These are phyloP conservation scores for Tilletiopsis washingtonensis DNA, from an alignment of 1,284 basidiomycete genomes.

Conservation along the genomic window DNA sequence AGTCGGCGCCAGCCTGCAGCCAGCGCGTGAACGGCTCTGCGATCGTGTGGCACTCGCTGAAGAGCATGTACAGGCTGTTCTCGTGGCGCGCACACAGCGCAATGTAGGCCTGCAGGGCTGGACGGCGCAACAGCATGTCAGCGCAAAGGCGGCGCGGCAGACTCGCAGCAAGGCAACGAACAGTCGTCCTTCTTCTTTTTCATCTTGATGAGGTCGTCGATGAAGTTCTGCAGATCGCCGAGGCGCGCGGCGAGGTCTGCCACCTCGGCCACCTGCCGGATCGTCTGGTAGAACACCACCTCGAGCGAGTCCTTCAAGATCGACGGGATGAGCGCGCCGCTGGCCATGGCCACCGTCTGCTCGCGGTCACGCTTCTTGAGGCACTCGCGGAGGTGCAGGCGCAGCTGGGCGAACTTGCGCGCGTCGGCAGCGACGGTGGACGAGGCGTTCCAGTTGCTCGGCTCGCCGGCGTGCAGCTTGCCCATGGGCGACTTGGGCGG, in stretches of 20 bases:
- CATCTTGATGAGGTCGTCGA: slow-evolving; percentile 38
- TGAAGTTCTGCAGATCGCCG: slow-evolving; percentile 39
- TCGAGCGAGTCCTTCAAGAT: slow-evolving; percentile 41
- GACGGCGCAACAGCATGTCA: too few species aligned
- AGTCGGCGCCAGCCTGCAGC: slow-evolving; percentile 38
- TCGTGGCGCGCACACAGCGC: slow-evolving; percentile 40
- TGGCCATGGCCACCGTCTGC: slow-evolving; percentile 33
- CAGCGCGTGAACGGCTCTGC: slow-evolving; percentile 35
- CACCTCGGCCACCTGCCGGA: slow-evolving; percentile 24
- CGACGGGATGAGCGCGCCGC: slow-evolving; percentile 30
- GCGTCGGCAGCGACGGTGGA: slow-evolving; percentile 26
- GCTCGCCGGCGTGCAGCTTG: slow-evolving; percentile 10
- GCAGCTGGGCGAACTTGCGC: slow-evolving; percentile 40
- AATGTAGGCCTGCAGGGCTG: slow-evolving; percentile 37
- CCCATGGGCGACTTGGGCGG: slow-evolving; percentile 29
- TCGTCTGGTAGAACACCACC: slow-evolving; percentile 36
- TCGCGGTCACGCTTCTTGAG: slow-evolving; percentile 41
- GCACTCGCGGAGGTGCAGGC: slow-evolving; percentile 36
- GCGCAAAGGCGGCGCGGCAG: too few species aligned
- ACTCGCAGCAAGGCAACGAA: too few species aligned
- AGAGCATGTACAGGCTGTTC: slow-evolving; percentile 37
- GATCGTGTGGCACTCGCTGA: slow-evolving; percentile 41
- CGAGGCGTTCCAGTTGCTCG: slow-evolving; percentile 23
- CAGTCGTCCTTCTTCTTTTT: slow-evolving; percentile 26
- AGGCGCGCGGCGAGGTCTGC: slow-evolving; percentile 35